These are phyloP conservation scores for Coemansia brasiliensis DNA, from an alignment of 192 early-diverging fungal genomes.

Conservation along the genomic window DNA sequence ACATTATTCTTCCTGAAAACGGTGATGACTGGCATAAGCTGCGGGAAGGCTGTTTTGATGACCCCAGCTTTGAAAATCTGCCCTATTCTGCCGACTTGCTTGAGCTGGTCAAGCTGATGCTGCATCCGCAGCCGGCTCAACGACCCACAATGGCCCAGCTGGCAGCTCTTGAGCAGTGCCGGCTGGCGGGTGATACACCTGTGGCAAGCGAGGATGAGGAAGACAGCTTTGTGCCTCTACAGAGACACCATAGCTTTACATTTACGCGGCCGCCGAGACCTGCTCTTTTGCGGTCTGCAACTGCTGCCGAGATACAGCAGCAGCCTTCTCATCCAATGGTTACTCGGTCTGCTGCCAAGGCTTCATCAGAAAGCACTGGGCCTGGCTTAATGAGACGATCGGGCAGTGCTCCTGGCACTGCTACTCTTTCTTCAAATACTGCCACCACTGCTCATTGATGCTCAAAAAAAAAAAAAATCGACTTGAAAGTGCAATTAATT, in stretches of 20 bases:
- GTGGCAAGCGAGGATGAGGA: conserved; percentile 17
- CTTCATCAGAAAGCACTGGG: background rate
- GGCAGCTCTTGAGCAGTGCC: conserved; percentile 39
- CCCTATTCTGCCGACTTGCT: conserved; percentile 56
- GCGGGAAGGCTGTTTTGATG: conserved; percentile 70
- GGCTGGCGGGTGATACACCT: conserved; percentile 7
- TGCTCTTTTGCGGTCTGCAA: conserved; percentile 27
- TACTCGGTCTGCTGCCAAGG: conserved; percentile 10
- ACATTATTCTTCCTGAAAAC: conserved; percentile 86
- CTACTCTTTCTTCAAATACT: conserved; percentile 6
- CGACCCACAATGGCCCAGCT: conserved; percentile 62
- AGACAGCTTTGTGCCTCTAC: conserved; percentile 12
- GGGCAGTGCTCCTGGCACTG: conserved; percentile 36
- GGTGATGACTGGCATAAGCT: conserved; percentile 86
- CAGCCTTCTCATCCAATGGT: conserved; percentile 8
- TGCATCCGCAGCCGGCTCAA: conserved; percentile 58
- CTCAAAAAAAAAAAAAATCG: conserved; percentile 15
- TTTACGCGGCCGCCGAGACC: conserved; percentile 10
- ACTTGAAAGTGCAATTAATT: background rate
- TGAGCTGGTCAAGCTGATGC: conserved; percentile 67
- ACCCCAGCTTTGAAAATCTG: conserved; percentile 54
- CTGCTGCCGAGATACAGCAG: conserved; percentile 15
- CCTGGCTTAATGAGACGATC: conserved; percentile 31
- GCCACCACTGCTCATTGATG: conserved; percentile 19
- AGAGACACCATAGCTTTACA: conserved; percentile 5